Conservation (phyloP, 495 filamentous ascomycete species). For the Aspergillus ostianus region DNA sequence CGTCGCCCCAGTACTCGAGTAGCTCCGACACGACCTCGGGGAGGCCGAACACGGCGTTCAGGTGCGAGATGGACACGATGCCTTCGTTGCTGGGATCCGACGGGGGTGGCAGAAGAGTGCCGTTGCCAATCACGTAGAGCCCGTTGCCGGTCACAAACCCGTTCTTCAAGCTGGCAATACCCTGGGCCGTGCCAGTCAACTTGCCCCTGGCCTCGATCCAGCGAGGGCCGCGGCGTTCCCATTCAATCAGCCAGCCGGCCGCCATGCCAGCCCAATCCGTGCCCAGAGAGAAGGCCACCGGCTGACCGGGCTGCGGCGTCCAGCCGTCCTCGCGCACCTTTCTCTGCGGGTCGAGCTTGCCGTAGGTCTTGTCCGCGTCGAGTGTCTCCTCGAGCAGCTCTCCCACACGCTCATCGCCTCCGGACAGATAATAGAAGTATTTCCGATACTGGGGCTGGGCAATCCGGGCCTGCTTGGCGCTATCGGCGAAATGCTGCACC, state of each 20-base stretch:
- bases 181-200: slow-evolving; percentile 35
- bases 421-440: slow-evolving; percentile 46
- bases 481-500: slow-evolving; percentile 50
- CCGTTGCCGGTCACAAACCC: slow-evolving; percentile 49
- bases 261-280: slow-evolving; percentile 50
- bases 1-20: slow-evolving; percentile 29
- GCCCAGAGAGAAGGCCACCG: slow-evolving; percentile 40
- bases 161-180: slow-evolving; percentile 41
- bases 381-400: slow-evolving; percentile 40
- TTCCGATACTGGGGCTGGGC: slow-evolving; percentile 32
- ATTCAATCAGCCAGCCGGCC: slow-evolving; percentile 45
- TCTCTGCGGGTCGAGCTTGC: slow-evolving; percentile 43
- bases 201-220: slow-evolving; percentile 42
- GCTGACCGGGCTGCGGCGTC: slow-evolving; percentile 37
- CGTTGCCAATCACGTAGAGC: slow-evolving; percentile 40
- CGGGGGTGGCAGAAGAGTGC: slow-evolving; percentile 37
- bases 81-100: slow-evolving; percentile 41
- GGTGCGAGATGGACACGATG: slow-evolving; percentile 38
- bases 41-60: slow-evolving; percentile 46
- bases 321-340: slow-evolving; percentile 46
- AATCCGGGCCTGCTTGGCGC: slow-evolving; percentile 50
- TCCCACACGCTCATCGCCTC: slow-evolving; percentile 44
- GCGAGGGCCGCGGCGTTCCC: slow-evolving; percentile 42
- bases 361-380: slow-evolving; percentile 41
- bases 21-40: slow-evolving; percentile 43